Evolutionary conservation across 495 filamentous ascomycete species (phyloP), one percentile per base, ranked within the genome.

Genomic region (Penicillium crystallinum): DNA sequence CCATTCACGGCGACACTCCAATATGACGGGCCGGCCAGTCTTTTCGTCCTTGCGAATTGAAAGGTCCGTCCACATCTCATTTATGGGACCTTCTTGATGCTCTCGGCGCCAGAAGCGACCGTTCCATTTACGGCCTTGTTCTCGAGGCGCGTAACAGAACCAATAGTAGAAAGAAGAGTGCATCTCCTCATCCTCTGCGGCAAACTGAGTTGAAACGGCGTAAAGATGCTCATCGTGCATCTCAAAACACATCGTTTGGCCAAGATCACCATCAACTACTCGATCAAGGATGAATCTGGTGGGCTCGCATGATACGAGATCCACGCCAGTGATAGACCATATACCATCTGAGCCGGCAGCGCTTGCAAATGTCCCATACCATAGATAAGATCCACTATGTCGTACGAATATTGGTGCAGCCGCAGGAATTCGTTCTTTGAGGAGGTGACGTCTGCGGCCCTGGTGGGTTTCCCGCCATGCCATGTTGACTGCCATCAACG

Each of bases 1-100:
- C 84, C 85, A 91, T 65, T 92, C 88, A 29, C 82, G 82, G 7
- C 88, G 78, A 38, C 81, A 78, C 66, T 92, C 88, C 7, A 88
- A 61, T 38, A 89, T 86, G 38, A 78, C 73, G 14, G 87, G 68
- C 40, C 76, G 62, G 0, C 80, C 78, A 1, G 80, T 83, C 9
- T 62, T 56, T 55, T 91, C 85, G 49, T 90, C 84, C 39, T 70
- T 73, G 19, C 83, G 77, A 1, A 91, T 67, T 2, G 77, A 79
- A 5, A 91, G 69, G 49, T 84, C 81, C 0, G 81, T 84, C 86
- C 87, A 91, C 15, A 84, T 77, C 59, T 91, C 86, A 56, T 90
- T 85, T 49, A 91, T 84, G 3, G 87, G 84, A 0, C 88, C 88
- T 59, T 91, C 88, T 9, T 66, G 68, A 53, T 90, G 84, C 47